Evolutionary conservation across 1,139 yeast genomes (phyloP).

Genomic region (Zygoascus sp.): DNA sequence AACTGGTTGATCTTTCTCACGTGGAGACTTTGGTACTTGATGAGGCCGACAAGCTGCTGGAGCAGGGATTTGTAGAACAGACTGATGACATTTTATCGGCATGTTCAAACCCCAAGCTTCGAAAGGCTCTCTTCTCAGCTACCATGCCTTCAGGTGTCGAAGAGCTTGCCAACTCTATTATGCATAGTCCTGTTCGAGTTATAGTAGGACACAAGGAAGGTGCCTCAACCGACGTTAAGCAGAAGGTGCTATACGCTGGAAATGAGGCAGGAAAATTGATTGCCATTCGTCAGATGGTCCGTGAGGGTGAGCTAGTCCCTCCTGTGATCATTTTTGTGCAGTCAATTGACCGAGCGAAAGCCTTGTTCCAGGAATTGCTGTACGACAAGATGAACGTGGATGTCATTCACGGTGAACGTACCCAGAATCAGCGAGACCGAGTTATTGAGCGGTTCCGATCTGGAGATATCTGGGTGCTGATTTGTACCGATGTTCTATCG

Average conservation of each 20-base stretch:
- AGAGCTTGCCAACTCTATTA: slow-evolving; percentile 77
- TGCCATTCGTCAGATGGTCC: slow-evolving; percentile 82
- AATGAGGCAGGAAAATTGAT: slow-evolving; percentile 90
- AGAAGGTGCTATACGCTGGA: slow-evolving; percentile 80
- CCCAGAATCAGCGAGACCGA: slow-evolving; percentile 81
- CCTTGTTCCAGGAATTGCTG: slow-evolving; percentile 82
- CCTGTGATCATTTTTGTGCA: slow-evolving; percentile 92
- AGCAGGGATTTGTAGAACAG: slow-evolving; percentile 85
- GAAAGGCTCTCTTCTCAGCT: slow-evolving; percentile 84
- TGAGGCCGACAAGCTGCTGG: slow-evolving; percentile 94
- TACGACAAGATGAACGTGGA: slow-evolving; percentile 92
- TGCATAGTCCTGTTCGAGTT: slow-evolving; percentile 79
- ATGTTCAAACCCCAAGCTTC: slow-evolving; percentile 49
- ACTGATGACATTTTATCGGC: slow-evolving; percentile 77
- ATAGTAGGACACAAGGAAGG: slow-evolving; percentile 94
- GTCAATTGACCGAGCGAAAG: slow-evolving; percentile 90
- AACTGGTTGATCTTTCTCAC: slow-evolving; percentile 51
- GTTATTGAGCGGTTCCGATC: slow-evolving; percentile 77
- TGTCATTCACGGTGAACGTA: slow-evolving; percentile 92
- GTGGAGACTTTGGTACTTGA: slow-evolving; percentile 80
- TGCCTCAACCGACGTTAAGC: slow-evolving; percentile 80
- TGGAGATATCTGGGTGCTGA: slow-evolving; percentile 94
- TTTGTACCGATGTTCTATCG: slow-evolving; percentile 92
- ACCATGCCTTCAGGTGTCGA: slow-evolving; percentile 94
- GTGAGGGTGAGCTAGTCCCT: slow-evolving; percentile 78